phyloP scores from a whole-genome alignment of 768 basidiomycete species.

The Phylloporus rhodoxanthus region DNA sequence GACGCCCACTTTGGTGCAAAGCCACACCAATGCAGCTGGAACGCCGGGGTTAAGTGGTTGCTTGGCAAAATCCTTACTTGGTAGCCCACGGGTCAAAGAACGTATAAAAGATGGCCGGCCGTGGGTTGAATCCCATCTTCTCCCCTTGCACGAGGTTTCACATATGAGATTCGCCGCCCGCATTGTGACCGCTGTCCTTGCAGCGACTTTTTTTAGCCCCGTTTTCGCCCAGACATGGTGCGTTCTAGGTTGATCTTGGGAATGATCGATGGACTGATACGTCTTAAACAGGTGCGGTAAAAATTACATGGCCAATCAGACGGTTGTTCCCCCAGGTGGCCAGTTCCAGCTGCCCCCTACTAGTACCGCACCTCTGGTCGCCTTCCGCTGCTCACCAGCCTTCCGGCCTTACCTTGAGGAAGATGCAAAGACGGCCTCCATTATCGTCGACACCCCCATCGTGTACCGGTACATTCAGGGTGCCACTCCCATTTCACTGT shows the following conservation, averaged over 20 bases:
- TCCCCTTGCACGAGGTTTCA: no score
- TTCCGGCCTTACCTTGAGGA: constrained; percentile 44
- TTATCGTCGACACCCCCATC: constrained; percentile 38
- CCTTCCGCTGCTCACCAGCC: constrained; percentile 42
- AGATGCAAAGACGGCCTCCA: constrained; percentile 23
- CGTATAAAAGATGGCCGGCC: constrained; percentile 8
- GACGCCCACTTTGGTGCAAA: not conserved
- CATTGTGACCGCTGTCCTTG: constrained; percentile 8
- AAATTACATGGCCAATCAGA: constrained; percentile 38
- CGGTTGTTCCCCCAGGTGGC: constrained; percentile 41
- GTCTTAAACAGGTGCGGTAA: constrained; percentile 42
- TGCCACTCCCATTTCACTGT: constrained; percentile 28
- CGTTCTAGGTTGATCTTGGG: not conserved
- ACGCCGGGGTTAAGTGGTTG: not conserved
- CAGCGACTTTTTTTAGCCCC: constrained; percentile 2
- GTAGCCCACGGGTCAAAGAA: not conserved
- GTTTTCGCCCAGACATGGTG: constrained; percentile 26
- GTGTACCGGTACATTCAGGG: constrained; percentile 33
- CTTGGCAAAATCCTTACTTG: not conserved
- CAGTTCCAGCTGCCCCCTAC: constrained; percentile 35
- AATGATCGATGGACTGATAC: not conserved
- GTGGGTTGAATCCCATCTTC: not conserved
- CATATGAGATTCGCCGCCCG: constrained; percentile 15
- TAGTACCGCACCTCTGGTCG: constrained; percentile 36
- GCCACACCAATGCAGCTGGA: not conserved